These are phyloP conservation scores for Aspergillus udagawae DNA, from an alignment of 2,329 filamentous ascomycete genomes.

Conservation along the genomic window DNA sequence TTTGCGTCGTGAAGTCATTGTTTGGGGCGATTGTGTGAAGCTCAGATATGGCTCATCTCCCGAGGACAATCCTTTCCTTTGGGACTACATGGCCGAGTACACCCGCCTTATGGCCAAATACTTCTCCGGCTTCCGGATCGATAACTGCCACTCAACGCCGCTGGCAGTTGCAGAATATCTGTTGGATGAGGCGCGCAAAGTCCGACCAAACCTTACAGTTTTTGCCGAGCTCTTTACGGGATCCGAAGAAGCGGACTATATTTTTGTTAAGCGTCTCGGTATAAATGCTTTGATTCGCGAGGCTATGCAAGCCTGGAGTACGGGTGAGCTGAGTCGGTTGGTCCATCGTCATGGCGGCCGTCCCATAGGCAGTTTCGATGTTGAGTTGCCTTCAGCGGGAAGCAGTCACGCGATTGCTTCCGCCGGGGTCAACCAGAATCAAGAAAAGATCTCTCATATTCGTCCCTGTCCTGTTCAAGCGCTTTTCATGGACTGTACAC, in stretches of 20 bases:
- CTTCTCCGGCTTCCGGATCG: constrained; percentile 92
- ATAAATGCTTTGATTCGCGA: constrained; percentile 90
- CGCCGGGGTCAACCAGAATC: constrained; percentile 27
- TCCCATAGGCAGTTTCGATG: constrained; percentile 94
- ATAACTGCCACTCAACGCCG: constrained; percentile 96
- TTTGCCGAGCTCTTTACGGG: constrained; percentile 95
- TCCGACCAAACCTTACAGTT: constrained; percentile 83
- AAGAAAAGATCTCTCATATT: constrained; percentile 72
- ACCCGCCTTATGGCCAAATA: constrained; percentile 89
- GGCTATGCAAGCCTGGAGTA: constrained; percentile 98
- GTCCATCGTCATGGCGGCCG: constrained; percentile 91
- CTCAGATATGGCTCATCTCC: constrained; percentile 78
- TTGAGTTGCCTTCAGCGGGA: constrained; percentile 74
- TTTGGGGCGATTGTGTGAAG: constrained; percentile 98
- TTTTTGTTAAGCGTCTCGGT: constrained; percentile 90
- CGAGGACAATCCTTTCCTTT: constrained; percentile 86
- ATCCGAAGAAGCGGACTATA: constrained; percentile 91
- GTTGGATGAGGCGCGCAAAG: constrained; percentile 83
- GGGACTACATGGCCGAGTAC: constrained; percentile 94
- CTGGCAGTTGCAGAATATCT: constrained; percentile 92
- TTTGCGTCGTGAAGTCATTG: constrained; percentile 89
- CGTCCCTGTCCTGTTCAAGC: constrained; percentile 87
- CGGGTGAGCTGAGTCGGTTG: constrained; percentile 82
- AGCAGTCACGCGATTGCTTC: constrained; percentile 43
- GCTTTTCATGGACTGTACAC: constrained; percentile 98